Percentiles rank a stretch among this genome's conserved stretches.
These are phyloP conservation scores for Lolium perenne DNA, from an alignment of 176 grass and related monocot species.

Conservation along the genomic window DNA sequence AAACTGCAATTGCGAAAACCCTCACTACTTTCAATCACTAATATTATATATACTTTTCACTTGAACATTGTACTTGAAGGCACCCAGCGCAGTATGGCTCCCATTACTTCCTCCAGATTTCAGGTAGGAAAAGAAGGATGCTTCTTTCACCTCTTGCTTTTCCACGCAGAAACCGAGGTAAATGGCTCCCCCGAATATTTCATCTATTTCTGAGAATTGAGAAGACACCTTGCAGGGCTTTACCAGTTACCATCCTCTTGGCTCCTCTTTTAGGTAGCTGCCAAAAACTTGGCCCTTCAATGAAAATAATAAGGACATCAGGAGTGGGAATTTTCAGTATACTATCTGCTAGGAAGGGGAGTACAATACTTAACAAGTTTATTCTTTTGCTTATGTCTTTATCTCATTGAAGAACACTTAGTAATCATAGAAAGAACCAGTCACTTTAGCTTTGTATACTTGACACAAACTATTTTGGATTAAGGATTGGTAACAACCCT, in stretches of 20 bases:
- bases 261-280: conserved; percentile 60
- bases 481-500: neutral
- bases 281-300: conserved; percentile 59
- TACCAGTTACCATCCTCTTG: conserved; percentile 53
- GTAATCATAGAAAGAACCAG: neutral
- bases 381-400: neutral
- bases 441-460: neutral
- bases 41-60: conserved; percentile 24
- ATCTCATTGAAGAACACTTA: neutral
- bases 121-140: conserved; percentile 38
- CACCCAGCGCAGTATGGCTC: neutral
- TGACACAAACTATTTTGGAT: conserved; percentile 18
- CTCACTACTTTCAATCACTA: conserved; percentile 45
- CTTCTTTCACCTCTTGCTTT: conserved; percentile 31
- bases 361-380: neutral
- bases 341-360: neutral
- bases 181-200: conserved; percentile 28
- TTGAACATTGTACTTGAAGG: conserved; percentile 35
- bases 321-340: conserved; percentile 32
- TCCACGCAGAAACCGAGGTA: conserved; percentile 24
- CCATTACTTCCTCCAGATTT: conserved; percentile 33
- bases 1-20: conserved; percentile 43
- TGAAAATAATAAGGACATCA: conserved; percentile 23
- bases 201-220: conserved; percentile 39
- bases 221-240: conserved; percentile 10